Evolutionary conservation across 2,329 filamentous ascomycete genomes (phyloP).

Genomic region (Ceratocystis alfenasii): DNA sequence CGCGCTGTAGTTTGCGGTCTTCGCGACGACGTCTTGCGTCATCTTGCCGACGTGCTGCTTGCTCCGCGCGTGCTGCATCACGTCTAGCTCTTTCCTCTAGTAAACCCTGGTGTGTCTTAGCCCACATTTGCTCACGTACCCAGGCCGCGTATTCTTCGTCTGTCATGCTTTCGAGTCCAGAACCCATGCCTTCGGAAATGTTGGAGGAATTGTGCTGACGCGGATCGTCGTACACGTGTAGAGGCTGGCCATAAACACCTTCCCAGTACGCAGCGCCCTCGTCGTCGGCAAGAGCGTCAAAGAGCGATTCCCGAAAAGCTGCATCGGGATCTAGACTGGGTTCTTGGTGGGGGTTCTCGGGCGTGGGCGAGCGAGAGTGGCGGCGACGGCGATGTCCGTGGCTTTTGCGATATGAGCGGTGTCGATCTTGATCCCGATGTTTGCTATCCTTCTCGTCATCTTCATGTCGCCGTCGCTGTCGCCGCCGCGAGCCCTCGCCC

Average conservation of each 20-base stretch:
- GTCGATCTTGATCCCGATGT: conserved; percentile 20
- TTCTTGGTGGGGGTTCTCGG: conserved; percentile 37
- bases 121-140: conserved; percentile 86
- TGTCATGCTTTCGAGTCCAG: conserved; percentile 67
- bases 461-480: conserved; percentile 26
- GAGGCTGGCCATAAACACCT: conserved; percentile 87
- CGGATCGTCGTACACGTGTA: conserved; percentile 56
- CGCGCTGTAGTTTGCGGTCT: conserved; percentile 40
- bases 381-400: conserved; percentile 24
- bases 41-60: conserved; percentile 27
- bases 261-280: conserved; percentile 95
- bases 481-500: conserved; percentile 19
- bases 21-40: conserved; percentile 28
- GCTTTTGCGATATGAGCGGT: conserved; percentile 17
- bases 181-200: conserved; percentile 24
- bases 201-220: conserved; percentile 22
- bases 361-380: conserved; percentile 35
- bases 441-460: conserved; percentile 22
- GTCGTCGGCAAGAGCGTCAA: conserved; percentile 93
- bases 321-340: conserved; percentile 51
- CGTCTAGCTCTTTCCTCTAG: conserved; percentile 60
- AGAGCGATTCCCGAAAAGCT: conserved; percentile 85
- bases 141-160: conserved; percentile 86
- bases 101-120: conserved; percentile 77
- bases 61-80: conserved; percentile 36